Evolutionary conservation across 202 grass and related monocot genomes (phyloP), one percentile per base, ranked within the genome.

Genomic region (Digitaria exilis): DNA sequence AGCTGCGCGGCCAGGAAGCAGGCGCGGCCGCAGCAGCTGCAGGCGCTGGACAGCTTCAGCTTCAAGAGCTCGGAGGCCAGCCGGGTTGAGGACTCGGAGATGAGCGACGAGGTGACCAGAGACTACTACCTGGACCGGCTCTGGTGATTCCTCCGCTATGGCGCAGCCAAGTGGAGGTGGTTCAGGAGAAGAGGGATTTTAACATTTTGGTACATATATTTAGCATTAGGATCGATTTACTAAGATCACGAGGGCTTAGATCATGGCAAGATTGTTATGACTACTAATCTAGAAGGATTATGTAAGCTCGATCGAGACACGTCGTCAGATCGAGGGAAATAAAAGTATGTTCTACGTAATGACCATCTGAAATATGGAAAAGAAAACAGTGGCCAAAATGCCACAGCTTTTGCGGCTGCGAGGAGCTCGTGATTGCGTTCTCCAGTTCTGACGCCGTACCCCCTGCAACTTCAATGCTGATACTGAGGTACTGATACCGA

Each of bases 101-200:
- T 69, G 5, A 80, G 82, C 35, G 79, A 90, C 58, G 92, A 90
- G 69, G 76, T 76, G 45, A 85, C 89, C 32, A 80, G 91, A 25
- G 96, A 99, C 41, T 90, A 99, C 78, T 96, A 99, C 89, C 86
- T 99, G 55, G 91, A 99, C 65, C 84, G 79, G 68, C 87, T 99
- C 81, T 99, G 96, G 96, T 99, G 89, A 95, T 86, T 2, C 60
- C 15, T 21, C 44, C 58, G 18, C n/a, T n/a, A n/a, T 56, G 3
- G 50, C 35, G 8, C 7, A 37, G n/a, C n/a, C n/a, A 5, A 37
- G 35, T 37, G 35, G 35, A 5, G n/a, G n/a, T n/a, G n/a, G 68
- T n/a, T n/a, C 19, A n/a, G 39, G 5, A 13, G 48, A 9, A 65
- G 19, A 4, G 55, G 46, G 4, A 0, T 1, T 0, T 85, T 82